Evolutionary conservation across 1,284 basidiomycete species (phyloP).

Genomic region (Mixia osmundae): DNA sequence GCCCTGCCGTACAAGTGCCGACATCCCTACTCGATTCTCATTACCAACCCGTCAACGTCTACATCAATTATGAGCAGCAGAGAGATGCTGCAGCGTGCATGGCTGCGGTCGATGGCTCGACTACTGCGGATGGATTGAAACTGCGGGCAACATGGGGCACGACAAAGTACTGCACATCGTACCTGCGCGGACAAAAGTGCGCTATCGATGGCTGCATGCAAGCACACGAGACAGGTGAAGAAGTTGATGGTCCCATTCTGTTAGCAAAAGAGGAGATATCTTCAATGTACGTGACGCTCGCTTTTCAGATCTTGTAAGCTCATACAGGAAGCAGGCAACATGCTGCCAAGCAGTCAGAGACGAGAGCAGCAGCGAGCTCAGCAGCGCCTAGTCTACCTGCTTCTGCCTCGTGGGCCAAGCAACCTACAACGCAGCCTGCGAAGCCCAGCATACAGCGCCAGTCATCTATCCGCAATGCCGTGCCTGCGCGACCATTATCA

Average conservation of each 20-base stretch:
- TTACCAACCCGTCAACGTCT: conserved; percentile 60
- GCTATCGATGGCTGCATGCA: conserved; percentile 76
- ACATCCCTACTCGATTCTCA: conserved; percentile 26
- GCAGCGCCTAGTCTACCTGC: conserved; percentile 1
- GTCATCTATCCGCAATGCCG: too few relatives aligned
- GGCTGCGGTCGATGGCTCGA: conserved; percentile 69
- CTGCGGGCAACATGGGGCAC: conserved; percentile 90
- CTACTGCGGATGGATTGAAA: conserved; percentile 47
- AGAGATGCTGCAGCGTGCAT: conserved; percentile 91
- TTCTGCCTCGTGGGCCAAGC: conserved; percentile 1
- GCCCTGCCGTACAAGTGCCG: too few relatives aligned
- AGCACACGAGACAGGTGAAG: conserved; percentile 93
- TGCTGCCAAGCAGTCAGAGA: conserved; percentile 1
- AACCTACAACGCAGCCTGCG: too few relatives aligned
- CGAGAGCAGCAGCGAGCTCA: not conserved
- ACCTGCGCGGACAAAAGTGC: conserved; percentile 67
- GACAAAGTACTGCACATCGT: conserved; percentile 93
- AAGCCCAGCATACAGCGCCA: too few relatives aligned
- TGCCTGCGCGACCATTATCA: too few relatives aligned
- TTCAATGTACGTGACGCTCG: conserved; percentile 47
- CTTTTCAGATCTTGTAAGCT: too few relatives aligned
- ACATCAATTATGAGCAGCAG: conserved; percentile 83
- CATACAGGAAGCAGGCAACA: too few relatives aligned
- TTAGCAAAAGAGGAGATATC: conserved; percentile 73
- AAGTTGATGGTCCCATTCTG: conserved; percentile 38